phyloP scores from a whole-genome alignment of 2,329 filamentous ascomycete genomes.

The Fusarium brevicatenulatum region DNA sequence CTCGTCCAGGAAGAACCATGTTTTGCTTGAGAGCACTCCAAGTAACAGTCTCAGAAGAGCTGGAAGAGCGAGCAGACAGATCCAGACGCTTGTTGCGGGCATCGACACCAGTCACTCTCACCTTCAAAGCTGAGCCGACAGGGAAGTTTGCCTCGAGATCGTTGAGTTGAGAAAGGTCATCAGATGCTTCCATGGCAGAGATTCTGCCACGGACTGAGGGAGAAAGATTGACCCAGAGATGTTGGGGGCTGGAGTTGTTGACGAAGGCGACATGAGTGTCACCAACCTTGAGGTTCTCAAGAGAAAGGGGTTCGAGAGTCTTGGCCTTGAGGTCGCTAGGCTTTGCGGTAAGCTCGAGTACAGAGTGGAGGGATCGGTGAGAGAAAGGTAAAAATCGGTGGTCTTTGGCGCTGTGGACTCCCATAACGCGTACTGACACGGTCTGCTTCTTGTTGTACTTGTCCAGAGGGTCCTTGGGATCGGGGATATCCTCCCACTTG shows the following conservation, averaged over 20 bases:
- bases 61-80: constrained; percentile 78
- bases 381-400: constrained; percentile 92
- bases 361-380: constrained; percentile 82
- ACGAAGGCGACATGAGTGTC: constrained; percentile 83
- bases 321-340: constrained; percentile 68
- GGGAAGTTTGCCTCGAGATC: constrained; percentile 85
- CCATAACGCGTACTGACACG: constrained; percentile 80
- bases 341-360: constrained; percentile 89
- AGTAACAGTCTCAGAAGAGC: constrained; percentile 60
- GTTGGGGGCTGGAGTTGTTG: constrained; percentile 85
- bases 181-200: constrained; percentile 82
- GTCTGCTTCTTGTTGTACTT: constrained; percentile 77
- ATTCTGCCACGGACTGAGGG: constrained; percentile 89
- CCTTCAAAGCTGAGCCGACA: constrained; percentile 85
- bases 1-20: constrained; percentile 82
- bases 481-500: constrained; percentile 83
- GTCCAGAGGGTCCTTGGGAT: constrained; percentile 81
- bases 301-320: constrained; percentile 63
- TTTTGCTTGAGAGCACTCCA: constrained; percentile 80
- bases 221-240: constrained; percentile 90
- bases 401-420: constrained; percentile 88
- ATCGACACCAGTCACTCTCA: constrained; percentile 81
- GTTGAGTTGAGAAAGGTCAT: constrained; percentile 82
- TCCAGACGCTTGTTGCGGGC: constrained; percentile 79
- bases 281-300: constrained; percentile 78